Evolutionary conservation across 73 alveolate species (phyloP), one percentile per base, ranked within the genome.

Genomic region (Tetrahymena borealis): DNA sequence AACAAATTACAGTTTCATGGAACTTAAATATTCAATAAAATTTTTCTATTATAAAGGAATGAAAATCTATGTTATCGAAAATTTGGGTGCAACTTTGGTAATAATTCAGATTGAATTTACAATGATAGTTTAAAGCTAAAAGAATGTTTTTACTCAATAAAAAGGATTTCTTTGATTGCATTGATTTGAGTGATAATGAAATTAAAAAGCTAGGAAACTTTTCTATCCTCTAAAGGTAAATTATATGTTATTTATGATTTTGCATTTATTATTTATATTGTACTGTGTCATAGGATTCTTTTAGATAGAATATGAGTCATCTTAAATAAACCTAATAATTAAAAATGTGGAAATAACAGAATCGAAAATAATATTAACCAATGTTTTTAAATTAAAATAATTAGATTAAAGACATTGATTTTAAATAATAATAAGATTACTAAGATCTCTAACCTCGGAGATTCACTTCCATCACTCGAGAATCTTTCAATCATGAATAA

Each of bases 1-100:
- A n/a, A n/a, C n/a, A n/a, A n/a, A n/a, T n/a, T n/a, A n/a, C n/a
- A n/a, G n/a, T n/a, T n/a, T n/a, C n/a, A n/a, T n/a, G n/a, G n/a
- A n/a, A n/a, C n/a, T n/a, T n/a, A n/a, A n/a, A n/a, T n/a, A n/a
- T n/a, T n/a, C n/a, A n/a, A n/a, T n/a, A n/a, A n/a, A n/a, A 60
- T 60, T 60, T 15, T 2, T 60, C 85, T 60, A 60, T 35, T 24
- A 10, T 33, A 33, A 32, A 92, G 93, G 91, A 13, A 77, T 78
- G 33, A 92, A 92, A 78, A 92, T 92, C 38, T 78, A 78, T 38
- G 93, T 91, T 36, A 92, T 92, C 28, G 95, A 92, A 79, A 92
- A 92, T 36, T 79, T 92, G 91, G 95, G 95, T 39, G 95, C 95
- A 33, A 92, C 91, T 33, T 42, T 93, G 79, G 95, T 93, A 93